Percentiles rank a stretch among this genome's conserved stretches.
Evolutionary conservation across 2,329 filamentous ascomycete species (phyloP).

Genomic region (Daldinia eschscholtzii): DNA sequence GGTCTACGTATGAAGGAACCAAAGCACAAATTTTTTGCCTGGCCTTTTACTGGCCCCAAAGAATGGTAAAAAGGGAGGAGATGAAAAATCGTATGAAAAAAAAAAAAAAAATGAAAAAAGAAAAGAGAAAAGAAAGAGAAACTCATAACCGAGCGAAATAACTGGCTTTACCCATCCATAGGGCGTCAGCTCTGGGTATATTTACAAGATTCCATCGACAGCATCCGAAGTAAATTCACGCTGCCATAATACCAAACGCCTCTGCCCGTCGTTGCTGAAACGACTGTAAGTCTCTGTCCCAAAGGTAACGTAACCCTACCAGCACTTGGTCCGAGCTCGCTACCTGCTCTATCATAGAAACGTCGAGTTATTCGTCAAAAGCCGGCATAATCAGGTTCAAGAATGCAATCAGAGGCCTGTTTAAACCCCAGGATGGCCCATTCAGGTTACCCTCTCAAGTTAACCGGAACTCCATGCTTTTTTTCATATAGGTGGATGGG

Average conservation of each 20-base stretch:
- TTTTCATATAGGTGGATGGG: slow-evolving; percentile 2
- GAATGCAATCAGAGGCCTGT: slow-evolving; percentile 19
- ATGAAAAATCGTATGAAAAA: slow-evolving; percentile 1
- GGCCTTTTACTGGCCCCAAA: not conserved
- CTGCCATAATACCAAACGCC: slow-evolving; percentile 46
- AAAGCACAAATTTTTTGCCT: not conserved
- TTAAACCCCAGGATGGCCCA: slow-evolving; percentile 7
- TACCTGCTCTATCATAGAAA: slow-evolving; percentile 49
- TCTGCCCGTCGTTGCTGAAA: slow-evolving; percentile 46
- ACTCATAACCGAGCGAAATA: slow-evolving; percentile 30
- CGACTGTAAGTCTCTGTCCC: slow-evolving; percentile 47
- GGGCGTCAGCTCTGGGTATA: slow-evolving; percentile 44
- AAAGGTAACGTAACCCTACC: slow-evolving; percentile 52
- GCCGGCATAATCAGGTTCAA: slow-evolving; percentile 24
- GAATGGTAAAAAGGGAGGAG: not conserved
- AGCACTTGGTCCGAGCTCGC: slow-evolving; percentile 56
- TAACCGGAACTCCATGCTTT: slow-evolving; percentile 29
- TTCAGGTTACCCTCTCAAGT: slow-evolving; percentile 2
- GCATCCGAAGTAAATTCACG: slow-evolving; percentile 27
- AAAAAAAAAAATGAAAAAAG: not conserved
- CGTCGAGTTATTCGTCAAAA: slow-evolving; percentile 31
- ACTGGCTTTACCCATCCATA: slow-evolving; percentile 30
- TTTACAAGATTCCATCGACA: slow-evolving; percentile 40
- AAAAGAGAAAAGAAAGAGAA: not conserved
- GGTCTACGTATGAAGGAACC: not conserved